Base-by-base conservation (phyloP, 1,284 basidiomycete species). In the Caloboletus firmus region DNA sequence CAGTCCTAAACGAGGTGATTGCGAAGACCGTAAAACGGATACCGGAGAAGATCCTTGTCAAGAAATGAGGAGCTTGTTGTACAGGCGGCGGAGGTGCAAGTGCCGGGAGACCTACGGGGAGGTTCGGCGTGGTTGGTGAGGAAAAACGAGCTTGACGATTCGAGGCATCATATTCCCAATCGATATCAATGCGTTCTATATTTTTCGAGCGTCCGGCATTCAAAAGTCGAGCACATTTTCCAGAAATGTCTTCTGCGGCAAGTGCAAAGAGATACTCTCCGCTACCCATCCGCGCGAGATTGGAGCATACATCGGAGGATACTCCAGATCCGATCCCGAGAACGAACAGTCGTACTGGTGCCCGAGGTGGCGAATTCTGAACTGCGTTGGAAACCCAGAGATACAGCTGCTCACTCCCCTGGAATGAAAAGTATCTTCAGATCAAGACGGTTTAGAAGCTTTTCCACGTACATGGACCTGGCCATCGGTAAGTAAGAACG, bases 401-500 rank as follows among this genome's bases (percentile, higher is more conserved):
- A 1, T 53, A 45, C 12, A 69, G 56, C 0, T 0, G 0, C 57
- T 55, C 41, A 64, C 12, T n/a, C 1, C 0, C 57, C 77, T 79
- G 35, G 8, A 44, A 47, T n/a, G 17, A n/a, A 39, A 24, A 5
- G 0, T 10, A 2, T 26, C 31, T 28, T 42, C 15, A 51, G 43
- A 49, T 45, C 7, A 46, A 15, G 4, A 15, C 1, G 0, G 28
- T 43, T 48, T 17, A 15, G n/a, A n/a, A 24, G 2, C 2, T 22
- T 11, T 24, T 32, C 11, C 8, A 56, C 60, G 5, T 31, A 63
- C 54, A 49, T 72, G 1, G 43, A 79, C 74, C 49, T 73, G 62
- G 8, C 82, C 82, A 54, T 83, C 83, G 0, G 82, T 84, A 31
- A 84, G 65, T 18, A 83, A 63, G 56, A 84, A 83, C 1, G 81